Evolutionary conservation across 345 rosid genomes (phyloP).

Genomic region (Gossypium sturtianum): DNA sequence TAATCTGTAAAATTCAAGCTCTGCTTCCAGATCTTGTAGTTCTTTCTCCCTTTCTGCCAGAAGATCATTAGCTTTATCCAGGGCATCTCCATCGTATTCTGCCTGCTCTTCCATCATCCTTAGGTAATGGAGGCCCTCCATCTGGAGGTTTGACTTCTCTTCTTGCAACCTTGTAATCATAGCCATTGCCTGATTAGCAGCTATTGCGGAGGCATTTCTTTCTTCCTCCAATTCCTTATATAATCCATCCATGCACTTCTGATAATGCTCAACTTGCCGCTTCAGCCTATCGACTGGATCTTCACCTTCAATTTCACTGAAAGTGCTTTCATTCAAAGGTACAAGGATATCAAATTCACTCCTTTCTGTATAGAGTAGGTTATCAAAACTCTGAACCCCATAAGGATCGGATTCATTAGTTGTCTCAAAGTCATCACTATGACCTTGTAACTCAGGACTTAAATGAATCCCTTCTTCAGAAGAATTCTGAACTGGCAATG

Average conservation of each 20-base stretch:
- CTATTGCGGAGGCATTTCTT: slow-evolving; percentile 58
- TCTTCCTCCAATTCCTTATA: slow-evolving; percentile 70
- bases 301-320: slow-evolving; percentile 63
- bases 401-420: slow-evolving; percentile 26
- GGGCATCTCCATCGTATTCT: slow-evolving; percentile 62
- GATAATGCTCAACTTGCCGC: slow-evolving; percentile 52
- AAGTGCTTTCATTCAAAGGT: slow-evolving; percentile 43
- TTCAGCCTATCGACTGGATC: slow-evolving; percentile 41
- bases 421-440: slow-evolving; percentile 23
- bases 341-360: slow-evolving; percentile 38
- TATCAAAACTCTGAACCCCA: slow-evolving; percentile 30
- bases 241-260: slow-evolving; percentile 36
- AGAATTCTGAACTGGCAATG: slow-evolving; percentile 22
- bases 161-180: slow-evolving; percentile 84
- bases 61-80: slow-evolving; percentile 62
- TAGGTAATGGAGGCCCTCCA: slow-evolving; percentile 77
- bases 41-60: slow-evolving; percentile 65
- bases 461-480: slow-evolving; percentile 20
- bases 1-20: slow-evolving; percentile 46
- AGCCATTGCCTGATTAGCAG: slow-evolving; percentile 79
- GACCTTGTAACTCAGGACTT: slow-evolving; percentile 9
- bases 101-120: slow-evolving; percentile 96
- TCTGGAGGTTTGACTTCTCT: slow-evolving; percentile 72
- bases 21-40: slow-evolving; percentile 70
- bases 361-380: slow-evolving; percentile 24